These are phyloP conservation scores for Friedmanniomyces simplex DNA, from an alignment of 495 filamentous ascomycete genomes.

Conservation along the genomic window DNA sequence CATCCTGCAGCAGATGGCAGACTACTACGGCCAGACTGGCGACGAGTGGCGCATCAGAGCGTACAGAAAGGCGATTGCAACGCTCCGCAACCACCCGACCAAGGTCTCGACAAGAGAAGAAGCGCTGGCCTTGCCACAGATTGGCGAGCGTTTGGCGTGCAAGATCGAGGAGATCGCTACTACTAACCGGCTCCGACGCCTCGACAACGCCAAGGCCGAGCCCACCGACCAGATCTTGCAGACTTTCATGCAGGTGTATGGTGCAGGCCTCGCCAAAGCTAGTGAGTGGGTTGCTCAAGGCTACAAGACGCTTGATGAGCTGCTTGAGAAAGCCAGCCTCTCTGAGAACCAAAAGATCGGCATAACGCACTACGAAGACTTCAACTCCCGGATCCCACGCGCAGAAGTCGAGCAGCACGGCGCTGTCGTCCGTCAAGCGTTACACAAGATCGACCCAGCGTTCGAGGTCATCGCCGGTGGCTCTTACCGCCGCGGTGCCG, in stretches of 20 bases:
- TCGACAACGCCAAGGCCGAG: slow-evolving; percentile 60
- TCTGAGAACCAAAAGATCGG: slow-evolving; percentile 67
- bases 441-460: slow-evolving; percentile 49
- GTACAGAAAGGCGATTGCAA: slow-evolving; percentile 71
- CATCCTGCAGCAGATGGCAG: slow-evolving; percentile 69
- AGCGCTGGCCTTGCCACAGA: slow-evolving; percentile 56
- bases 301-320: slow-evolving; percentile 61
- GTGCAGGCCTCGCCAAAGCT: slow-evolving; percentile 61
- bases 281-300: slow-evolving; percentile 71
- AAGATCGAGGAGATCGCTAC: slow-evolving; percentile 88
- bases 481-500: slow-evolving; percentile 74
- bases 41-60: slow-evolving; percentile 75
- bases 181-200: slow-evolving; percentile 62
- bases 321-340: slow-evolving; percentile 54
- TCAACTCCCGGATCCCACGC: slow-evolving; percentile 72
- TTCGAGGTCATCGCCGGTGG: slow-evolving; percentile 67
- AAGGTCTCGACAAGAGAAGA: slow-evolving; percentile 59
- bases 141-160: slow-evolving; percentile 65
- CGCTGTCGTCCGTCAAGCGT: slow-evolving; percentile 51
- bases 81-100: slow-evolving; percentile 53
- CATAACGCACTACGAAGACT: slow-evolving; percentile 72
- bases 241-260: slow-evolving; percentile 68
- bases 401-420: slow-evolving; percentile 64
- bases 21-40: slow-evolving; percentile 62
- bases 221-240: slow-evolving; percentile 52